phyloP scores from a whole-genome alignment of 2,329 filamentous ascomycete genomes.

The Verticillium isaacii region DNA sequence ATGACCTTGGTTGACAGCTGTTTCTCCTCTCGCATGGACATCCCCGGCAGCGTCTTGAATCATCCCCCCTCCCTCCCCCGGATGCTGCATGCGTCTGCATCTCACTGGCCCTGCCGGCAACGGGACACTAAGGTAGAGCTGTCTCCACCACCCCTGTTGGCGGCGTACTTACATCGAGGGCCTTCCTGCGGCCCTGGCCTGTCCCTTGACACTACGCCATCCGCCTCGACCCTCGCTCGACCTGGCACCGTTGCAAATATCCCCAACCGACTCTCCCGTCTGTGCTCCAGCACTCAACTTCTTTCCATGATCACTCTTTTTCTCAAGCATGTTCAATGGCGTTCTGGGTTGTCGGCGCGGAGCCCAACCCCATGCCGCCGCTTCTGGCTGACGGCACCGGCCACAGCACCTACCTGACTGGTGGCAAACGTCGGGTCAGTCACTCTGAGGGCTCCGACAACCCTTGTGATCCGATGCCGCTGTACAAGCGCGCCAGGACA shows the following conservation, averaged over 20 bases:
- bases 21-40: not conserved
- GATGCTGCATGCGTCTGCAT: not conserved
- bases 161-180: not conserved
- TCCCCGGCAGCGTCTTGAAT: not conserved
- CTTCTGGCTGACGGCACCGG: constrained; percentile 4
- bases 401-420: constrained; percentile 21
- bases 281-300: not conserved
- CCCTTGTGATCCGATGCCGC: constrained; percentile 18
- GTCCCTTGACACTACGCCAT: not conserved
- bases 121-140: not conserved
- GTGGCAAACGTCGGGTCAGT: constrained; percentile 34
- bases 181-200: not conserved
- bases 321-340: constrained; percentile 28
- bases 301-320: not conserved
- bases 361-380: constrained; percentile 7
- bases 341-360: constrained; percentile 13
- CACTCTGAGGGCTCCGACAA: constrained; percentile 26
- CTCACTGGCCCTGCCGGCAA: not conserved
- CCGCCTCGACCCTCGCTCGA: not conserved
- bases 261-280: not conserved
- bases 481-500: constrained; percentile 5
- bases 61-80: not conserved
- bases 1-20: not conserved
- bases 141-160: not conserved
- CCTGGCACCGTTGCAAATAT: not conserved